A percentile compares a stretch with the other conserved stretches of the same genome.
Evolutionary conservation across 2,329 filamentous ascomycete genomes (phyloP).

Genomic region (Claviceps spartinae): DNA sequence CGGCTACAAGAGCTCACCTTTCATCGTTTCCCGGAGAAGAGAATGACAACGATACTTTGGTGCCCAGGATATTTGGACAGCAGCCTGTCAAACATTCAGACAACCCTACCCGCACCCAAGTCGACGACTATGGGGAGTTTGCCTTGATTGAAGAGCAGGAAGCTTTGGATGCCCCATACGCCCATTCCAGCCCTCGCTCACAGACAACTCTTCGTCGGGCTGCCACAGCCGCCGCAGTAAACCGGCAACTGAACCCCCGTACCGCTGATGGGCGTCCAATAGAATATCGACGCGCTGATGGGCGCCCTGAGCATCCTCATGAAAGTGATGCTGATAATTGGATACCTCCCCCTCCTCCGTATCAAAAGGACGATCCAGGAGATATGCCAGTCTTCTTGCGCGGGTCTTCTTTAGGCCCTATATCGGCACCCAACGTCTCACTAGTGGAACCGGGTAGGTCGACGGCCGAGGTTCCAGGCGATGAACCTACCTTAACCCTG

Average conservation of each 20-base stretch:
- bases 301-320: constrained; percentile 60
- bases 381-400: constrained; percentile 44
- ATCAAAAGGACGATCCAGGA: constrained; percentile 50
- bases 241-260: constrained; percentile 50
- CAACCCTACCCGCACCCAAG: constrained; percentile 11
- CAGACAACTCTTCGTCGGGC: constrained; percentile 57
- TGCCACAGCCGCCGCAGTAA: constrained; percentile 63
- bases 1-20: constrained; percentile 15
- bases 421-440: constrained; percentile 13
- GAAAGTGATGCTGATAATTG: constrained; percentile 83
- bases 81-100: constrained; percentile 10
- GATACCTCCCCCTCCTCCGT: constrained; percentile 75
- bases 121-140: constrained; percentile 29
- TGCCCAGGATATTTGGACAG: constrained; percentile 34
- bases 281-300: constrained; percentile 55
- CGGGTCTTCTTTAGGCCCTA: constrained; percentile 29
- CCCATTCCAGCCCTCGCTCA: constrained; percentile 58
- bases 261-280: constrained; percentile 39
- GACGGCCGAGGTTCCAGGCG: not conserved
- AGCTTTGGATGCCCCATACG: constrained; percentile 57
- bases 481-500: not conserved
- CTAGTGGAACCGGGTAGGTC: constrained; percentile 9
- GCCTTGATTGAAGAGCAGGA: constrained; percentile 43
- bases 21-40: constrained; percentile 15
- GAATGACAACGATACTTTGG: constrained; percentile 38